Base-by-base conservation (phyloP, 2,329 filamentous ascomycete species). In the Tolypocladium tundrense region DNA sequence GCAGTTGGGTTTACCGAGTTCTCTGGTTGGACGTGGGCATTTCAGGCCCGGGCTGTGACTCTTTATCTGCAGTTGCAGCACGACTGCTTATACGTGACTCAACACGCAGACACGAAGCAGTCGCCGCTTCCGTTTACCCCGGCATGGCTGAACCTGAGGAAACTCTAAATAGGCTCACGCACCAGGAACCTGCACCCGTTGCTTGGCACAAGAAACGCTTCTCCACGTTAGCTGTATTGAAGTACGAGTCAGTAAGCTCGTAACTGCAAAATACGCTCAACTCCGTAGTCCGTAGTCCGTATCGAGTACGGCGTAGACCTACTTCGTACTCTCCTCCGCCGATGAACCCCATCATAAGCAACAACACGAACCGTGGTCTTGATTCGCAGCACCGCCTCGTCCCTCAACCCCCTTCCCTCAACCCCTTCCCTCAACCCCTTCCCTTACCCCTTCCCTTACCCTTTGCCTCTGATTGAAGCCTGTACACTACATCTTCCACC, bases 381-480 rank as follows among this genome's bases (percentile, higher is more conserved):
- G 48, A 16, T n/a, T 8, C 16, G 9, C 19, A 21, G 31, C 16
- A 3, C 31, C 9, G 7, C 8, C 27, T 19, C 24, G 24, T 27
- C 24, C 24, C 24, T 27, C 24, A 27, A 27, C 24, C 24, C 24
- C 24, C 3, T 27, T 27, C 24, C 27, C 14, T 61, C 60, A 63
- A 16, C 48, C 58, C 52, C 43, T 63, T 19, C 58, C 56, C 60
- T 69, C 69, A 24, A 14, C 67, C 68, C 56, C 68, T 70, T 8
- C 56, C 66, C 57, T 53, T 27, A 27, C 24, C 24, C 3, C 43
- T 63, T 19, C 58, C 56, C 60, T 69, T 69, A 14, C 67, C 68
- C 56, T 68, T 70, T 8, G 57, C 66, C 57, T 53, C 60, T 43
- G 65, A 62, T 43, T 54, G 62, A 41, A 69, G 53, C 40, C 54